Evolutionary conservation across 1,284 basidiomycete species (phyloP).

Genomic region (Austroboletus niveus): DNA sequence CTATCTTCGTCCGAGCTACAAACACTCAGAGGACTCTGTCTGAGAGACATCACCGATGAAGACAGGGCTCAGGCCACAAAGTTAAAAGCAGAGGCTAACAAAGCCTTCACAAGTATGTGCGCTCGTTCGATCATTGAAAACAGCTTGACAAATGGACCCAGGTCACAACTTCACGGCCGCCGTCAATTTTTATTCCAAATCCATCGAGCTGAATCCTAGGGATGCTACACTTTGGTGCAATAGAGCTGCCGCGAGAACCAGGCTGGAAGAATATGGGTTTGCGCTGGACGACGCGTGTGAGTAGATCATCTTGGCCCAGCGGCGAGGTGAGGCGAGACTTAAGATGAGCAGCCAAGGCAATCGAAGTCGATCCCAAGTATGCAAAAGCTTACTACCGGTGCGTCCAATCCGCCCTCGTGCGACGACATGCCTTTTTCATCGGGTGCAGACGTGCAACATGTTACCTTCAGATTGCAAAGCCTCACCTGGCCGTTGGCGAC

Average conservation of each 20-base stretch:
- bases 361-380: conserved; percentile 87
- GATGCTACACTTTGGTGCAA: conserved; percentile 82
- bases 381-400: conserved; percentile 89
- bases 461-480: conserved; percentile 86
- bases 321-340: conserved; percentile 11
- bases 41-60: conserved; percentile 63
- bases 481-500: conserved; percentile 81
- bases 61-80: conserved; percentile 65
- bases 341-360: conserved; percentile 67
- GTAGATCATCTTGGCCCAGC: conserved; percentile 28
- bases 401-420: conserved; percentile 11
- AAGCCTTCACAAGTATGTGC: conserved; percentile 71
- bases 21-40: conserved; percentile 34
- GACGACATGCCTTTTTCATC: conserved; percentile 5
- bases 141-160: conserved; percentile 23
- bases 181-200: conserved; percentile 74
- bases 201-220: conserved; percentile 76
- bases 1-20: conserved; percentile 57
- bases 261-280: conserved; percentile 81
- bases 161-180: conserved; percentile 60
- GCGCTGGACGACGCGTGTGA: conserved; percentile 75
- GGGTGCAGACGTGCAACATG: conserved; percentile 79
- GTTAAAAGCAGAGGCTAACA: conserved; percentile 84
- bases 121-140: neutral
- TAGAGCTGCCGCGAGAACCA: conserved; percentile 75